Percentiles rank a stretch among this genome's conserved stretches.
phyloP scores from a whole-genome alignment of 495 filamentous ascomycete species.

The Chlorociboria aeruginascens region DNA sequence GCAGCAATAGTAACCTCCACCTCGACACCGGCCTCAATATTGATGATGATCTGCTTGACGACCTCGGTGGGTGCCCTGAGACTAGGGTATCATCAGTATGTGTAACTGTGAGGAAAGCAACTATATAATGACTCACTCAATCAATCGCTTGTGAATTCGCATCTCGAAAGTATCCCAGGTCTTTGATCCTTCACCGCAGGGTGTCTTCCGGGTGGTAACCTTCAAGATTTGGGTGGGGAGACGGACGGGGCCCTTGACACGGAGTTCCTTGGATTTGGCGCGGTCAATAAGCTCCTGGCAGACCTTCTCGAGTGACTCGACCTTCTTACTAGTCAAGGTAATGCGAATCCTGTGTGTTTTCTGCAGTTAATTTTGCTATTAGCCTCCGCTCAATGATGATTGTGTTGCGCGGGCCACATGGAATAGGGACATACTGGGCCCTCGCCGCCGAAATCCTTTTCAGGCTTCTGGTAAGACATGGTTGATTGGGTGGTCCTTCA shows the following conservation, averaged over 20 bases:
- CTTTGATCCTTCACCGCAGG: constrained; percentile 99
- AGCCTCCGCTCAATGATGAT: neutral
- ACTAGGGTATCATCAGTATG: constrained; percentile 30
- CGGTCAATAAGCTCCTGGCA: constrained; percentile 97
- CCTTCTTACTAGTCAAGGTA: constrained; percentile 90
- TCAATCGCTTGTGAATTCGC: constrained; percentile 98
- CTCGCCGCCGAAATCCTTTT: constrained; percentile 89
- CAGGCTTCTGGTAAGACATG: constrained; percentile 94
- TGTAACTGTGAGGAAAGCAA: neutral
- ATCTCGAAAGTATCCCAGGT: constrained; percentile 99
- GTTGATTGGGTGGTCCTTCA: constrained; percentile 35
- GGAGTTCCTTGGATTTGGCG: constrained; percentile 95
- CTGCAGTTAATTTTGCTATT: constrained; percentile 28
- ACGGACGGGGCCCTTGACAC: constrained; percentile 97
- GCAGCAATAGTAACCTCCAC: constrained; percentile 99
- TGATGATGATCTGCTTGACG: constrained; percentile 99
- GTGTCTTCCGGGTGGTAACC: constrained; percentile 92
- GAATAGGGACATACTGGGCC: constrained; percentile 46
- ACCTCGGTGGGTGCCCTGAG: constrained; percentile 96
- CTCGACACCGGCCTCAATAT: constrained; percentile 99
- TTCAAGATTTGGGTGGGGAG: constrained; percentile 95
- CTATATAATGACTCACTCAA: constrained; percentile 52
- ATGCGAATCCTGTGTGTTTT: constrained; percentile 99
- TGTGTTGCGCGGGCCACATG: neutral
- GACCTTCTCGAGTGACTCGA: constrained; percentile 93